phyloP scores from a whole-genome alignment of 31 red algal species.

The Odonthalia washingtoniensis region DNA sequence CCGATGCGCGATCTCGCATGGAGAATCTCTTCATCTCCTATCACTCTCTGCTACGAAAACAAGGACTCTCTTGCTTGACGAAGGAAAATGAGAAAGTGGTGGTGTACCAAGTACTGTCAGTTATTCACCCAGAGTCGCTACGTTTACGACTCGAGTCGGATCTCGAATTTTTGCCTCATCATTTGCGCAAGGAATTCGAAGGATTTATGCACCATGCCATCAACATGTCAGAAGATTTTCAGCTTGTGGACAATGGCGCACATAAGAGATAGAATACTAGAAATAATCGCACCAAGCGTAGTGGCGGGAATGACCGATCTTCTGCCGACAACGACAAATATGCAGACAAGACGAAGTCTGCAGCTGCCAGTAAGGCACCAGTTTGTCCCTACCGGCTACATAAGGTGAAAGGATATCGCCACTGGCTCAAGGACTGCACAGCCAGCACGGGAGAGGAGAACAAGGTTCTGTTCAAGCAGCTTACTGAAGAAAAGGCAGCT shows the following conservation, averaged over 20 bases:
- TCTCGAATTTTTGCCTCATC: neutral
- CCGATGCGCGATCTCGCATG: neutral
- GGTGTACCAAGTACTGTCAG: neutral
- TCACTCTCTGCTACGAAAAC: neutral
- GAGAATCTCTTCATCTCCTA: constrained; percentile 21
- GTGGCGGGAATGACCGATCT: neutral
- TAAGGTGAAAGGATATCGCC: neutral
- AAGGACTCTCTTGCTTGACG: neutral
- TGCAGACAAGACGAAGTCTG: neutral
- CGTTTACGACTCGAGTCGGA: neutral
- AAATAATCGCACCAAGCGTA: neutral
- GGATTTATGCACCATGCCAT: constrained; percentile 25
- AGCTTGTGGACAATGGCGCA: constrained; percentile 8
- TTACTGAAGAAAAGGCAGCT: neutral
- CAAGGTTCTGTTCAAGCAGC: constrained; percentile 3
- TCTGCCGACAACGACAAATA: neutral
- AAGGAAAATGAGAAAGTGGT: neutral
- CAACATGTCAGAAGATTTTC: neutral
- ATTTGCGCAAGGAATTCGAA: neutral
- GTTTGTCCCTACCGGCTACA: neutral
- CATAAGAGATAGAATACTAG: neutral
- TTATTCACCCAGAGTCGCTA: neutral
- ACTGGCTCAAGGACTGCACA: neutral
- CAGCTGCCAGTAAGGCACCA: neutral
- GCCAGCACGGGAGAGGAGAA: neutral